These are phyloP conservation scores for Carex pumila DNA, from an alignment of 176 grass and related monocot genomes.

Conservation along the genomic window DNA sequence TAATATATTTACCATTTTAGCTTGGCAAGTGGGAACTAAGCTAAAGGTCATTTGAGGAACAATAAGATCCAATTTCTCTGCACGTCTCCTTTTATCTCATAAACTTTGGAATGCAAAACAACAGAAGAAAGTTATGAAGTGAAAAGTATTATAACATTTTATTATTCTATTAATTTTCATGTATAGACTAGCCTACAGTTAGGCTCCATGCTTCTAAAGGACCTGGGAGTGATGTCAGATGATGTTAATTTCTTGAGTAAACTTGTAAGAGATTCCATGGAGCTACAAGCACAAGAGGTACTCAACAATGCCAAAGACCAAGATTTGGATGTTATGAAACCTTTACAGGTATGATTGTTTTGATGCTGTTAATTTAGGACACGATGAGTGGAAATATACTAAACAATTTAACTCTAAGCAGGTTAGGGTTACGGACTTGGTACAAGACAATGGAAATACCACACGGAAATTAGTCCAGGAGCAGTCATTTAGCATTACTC, in stretches of 20 bases:
- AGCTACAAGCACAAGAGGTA: conserved; percentile 76
- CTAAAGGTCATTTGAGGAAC: not conserved
- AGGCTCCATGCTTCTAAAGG: conserved; percentile 80
- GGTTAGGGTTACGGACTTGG: conserved; percentile 78
- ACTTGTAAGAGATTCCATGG: conserved; percentile 86
- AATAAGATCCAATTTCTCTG: not conserved
- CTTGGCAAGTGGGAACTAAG: not conserved
- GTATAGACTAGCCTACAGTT: conserved; percentile 79
- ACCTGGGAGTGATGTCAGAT: conserved; percentile 93
- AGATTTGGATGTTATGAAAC: conserved; percentile 56
- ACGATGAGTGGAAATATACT: conserved; percentile 13
- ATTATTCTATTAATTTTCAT: conserved; percentile 19
- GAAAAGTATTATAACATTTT: conserved; percentile 3
- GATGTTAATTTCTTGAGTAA: conserved; percentile 95
- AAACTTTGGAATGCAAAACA: not conserved
- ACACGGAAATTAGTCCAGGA: conserved; percentile 38
- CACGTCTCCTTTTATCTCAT: not conserved
- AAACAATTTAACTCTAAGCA: conserved; percentile 28
- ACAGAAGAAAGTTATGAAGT: not conserved
- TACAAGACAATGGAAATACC: conserved; percentile 34
- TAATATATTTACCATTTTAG: not conserved
- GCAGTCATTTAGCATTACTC: conserved; percentile 51
- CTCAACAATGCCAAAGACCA: conserved; percentile 32
- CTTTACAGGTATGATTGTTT: conserved; percentile 54
- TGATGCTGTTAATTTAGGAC: not conserved